These are phyloP conservation scores for Hippophae rhamnoides DNA, from an alignment of 306 rosid genomes.

Conservation along the genomic window DNA sequence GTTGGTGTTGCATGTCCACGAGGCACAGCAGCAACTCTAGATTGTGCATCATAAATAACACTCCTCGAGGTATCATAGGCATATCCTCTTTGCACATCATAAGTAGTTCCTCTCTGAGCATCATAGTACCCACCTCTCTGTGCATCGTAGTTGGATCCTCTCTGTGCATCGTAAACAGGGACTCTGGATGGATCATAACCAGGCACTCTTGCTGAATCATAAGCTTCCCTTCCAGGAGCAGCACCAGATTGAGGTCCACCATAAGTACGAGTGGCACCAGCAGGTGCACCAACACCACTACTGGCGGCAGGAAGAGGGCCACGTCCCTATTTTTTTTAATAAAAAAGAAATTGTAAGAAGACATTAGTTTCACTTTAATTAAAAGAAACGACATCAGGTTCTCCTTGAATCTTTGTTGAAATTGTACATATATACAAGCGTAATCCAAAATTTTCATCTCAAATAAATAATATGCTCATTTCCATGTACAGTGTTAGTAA, in stretches of 20 bases:
- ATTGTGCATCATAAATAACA: constrained; percentile 48
- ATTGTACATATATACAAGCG: too few relatives aligned
- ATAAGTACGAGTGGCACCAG: constrained; percentile 25
- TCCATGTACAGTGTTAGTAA: too few relatives aligned
- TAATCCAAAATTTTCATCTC: too few relatives aligned
- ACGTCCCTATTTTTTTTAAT: constrained; percentile 41
- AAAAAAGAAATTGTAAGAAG: not conserved
- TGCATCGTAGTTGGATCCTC: constrained; percentile 26
- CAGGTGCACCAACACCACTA: constrained; percentile 10
- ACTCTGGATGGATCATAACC: too few relatives aligned
- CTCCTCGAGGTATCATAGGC: constrained; percentile 42
- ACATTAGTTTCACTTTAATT: not conserved
- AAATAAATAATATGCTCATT: too few relatives aligned
- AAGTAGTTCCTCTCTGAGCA: constrained; percentile 16
- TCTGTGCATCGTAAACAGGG: constrained; percentile 29
- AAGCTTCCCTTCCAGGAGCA: constrained; percentile 34
- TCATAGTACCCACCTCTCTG: constrained; percentile 33
- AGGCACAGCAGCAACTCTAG: constrained; percentile 47
- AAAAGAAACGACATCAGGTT: too few relatives aligned
- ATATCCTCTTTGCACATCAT: constrained; percentile 31
- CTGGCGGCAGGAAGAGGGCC: constrained; percentile 25
- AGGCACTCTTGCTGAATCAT: constrained; percentile 22
- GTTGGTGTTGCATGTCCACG: constrained; percentile 42
- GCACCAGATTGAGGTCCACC: constrained; percentile 49
- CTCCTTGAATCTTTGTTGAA: too few relatives aligned